Evolutionary conservation across 2,329 filamentous ascomycete species (phyloP).

Genomic region (Diaporthe australafricana): DNA sequence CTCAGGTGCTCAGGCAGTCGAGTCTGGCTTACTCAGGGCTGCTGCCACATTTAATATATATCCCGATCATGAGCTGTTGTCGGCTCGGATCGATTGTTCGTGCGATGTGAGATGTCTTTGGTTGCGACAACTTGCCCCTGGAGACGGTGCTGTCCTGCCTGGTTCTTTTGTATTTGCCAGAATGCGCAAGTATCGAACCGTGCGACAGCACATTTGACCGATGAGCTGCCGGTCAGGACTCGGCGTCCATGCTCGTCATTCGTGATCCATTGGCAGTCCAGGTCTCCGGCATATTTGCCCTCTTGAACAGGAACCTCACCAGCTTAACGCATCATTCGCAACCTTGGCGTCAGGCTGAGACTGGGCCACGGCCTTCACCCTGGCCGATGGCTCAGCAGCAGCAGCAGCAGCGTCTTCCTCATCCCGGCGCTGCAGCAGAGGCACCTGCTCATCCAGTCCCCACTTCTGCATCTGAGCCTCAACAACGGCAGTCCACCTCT

Average conservation of each 20-base stretch:
- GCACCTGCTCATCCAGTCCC: constrained; percentile 39
- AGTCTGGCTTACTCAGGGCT: neutral
- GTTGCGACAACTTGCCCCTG: neutral
- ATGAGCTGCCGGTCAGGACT: too few relatives aligned
- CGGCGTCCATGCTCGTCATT: neutral
- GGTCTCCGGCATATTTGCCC: neutral
- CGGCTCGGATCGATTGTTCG: neutral
- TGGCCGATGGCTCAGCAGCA: constrained; percentile 26
- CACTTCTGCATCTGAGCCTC: constrained; percentile 54
- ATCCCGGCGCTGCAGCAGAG: constrained; percentile 33
- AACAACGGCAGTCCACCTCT: constrained; percentile 67
- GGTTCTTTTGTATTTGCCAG: neutral
- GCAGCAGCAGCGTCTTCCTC: constrained; percentile 28
- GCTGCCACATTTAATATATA: neutral
- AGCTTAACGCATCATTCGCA: constrained; percentile 41
- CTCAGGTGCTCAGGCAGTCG: neutral
- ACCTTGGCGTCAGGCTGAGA: constrained; percentile 30
- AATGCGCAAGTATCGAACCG: neutral
- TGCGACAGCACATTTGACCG: neutral
- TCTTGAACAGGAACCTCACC: constrained; percentile 38
- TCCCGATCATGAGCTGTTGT: neutral
- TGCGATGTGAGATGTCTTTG: neutral
- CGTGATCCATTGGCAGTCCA: neutral
- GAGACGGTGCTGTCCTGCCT: neutral
- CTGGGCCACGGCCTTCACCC: constrained; percentile 35